A percentile compares a stretch with the other conserved stretches of the same genome.
Evolutionary conservation across 306 rosid genomes (phyloP).

Genomic region (Rosa multiflora): DNA sequence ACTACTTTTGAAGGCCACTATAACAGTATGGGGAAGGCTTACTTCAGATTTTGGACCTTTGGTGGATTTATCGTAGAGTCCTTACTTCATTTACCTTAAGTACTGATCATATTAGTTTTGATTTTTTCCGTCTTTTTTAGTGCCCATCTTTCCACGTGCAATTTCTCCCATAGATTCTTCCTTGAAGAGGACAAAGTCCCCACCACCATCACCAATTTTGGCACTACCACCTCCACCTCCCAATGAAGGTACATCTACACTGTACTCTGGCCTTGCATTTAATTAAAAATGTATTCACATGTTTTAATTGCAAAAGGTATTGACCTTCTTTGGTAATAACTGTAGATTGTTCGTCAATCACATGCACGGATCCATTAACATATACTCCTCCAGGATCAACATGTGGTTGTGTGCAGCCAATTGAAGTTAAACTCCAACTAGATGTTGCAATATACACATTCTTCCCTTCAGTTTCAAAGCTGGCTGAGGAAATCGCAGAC

Average conservation of each 20-base stretch:
- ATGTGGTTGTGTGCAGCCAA: conserved; percentile 88
- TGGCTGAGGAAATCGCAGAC: conserved; percentile 76
- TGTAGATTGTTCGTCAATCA: conserved; percentile 67
- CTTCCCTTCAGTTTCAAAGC: conserved; percentile 69
- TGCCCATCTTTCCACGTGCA: conserved; percentile 56
- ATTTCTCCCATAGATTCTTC: conserved; percentile 64
- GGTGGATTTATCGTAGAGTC: background rate
- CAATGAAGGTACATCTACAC: conserved; percentile 52
- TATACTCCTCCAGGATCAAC: conserved; percentile 75
- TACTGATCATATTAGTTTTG: conserved; percentile 23
- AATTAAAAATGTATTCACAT: background rate
- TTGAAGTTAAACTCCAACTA: conserved; percentile 72
- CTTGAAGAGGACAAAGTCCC: conserved; percentile 45
- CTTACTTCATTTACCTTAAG: background rate
- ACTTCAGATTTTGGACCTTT: conserved; percentile 12
- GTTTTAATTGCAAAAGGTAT: conserved; percentile 21
- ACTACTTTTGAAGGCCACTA: conserved; percentile 34
- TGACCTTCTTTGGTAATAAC: conserved; percentile 17
- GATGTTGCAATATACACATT: conserved; percentile 65
- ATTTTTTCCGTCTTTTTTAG: conserved; percentile 41
- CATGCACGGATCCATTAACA: conserved; percentile 87
- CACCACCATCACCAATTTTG: conserved; percentile 60
- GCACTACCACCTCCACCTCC: conserved; percentile 93
- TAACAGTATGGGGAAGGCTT: conserved; percentile 47
- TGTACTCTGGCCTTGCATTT: conserved; percentile 18